Evolutionary conservation across 352 stramenopile genomes (phyloP).

Genomic region (Phytophthora capsici): DNA sequence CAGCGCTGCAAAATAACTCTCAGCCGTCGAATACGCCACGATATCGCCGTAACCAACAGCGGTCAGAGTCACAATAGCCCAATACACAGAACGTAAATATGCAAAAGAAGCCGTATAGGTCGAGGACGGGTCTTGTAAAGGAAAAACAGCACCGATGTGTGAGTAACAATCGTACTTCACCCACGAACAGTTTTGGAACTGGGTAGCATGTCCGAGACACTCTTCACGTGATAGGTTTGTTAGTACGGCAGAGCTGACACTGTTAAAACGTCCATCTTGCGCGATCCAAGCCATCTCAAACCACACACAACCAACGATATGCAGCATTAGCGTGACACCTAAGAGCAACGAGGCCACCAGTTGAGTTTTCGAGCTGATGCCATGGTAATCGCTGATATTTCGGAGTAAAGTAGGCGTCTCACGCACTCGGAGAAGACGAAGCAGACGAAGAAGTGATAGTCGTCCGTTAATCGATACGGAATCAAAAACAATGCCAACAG

Average conservation of each 20-base stretch:
- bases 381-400: conserved; percentile 60
- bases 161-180: conserved; percentile 75
- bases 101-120: conserved; percentile 64
- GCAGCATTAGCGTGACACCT: conserved; percentile 59
- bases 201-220: conserved; percentile 63
- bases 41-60: conserved; percentile 84
- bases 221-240: conserved; percentile 21
- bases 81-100: conserved; percentile 79
- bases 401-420: conserved; percentile 49
- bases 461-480: conserved; percentile 39
- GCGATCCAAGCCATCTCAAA: conserved; percentile 64
- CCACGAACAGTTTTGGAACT: conserved; percentile 74
- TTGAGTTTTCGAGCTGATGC: conserved; percentile 67
- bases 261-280: conserved; percentile 2
- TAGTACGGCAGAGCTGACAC: neutral
- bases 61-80: conserved; percentile 76
- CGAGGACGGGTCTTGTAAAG: conserved; percentile 44
- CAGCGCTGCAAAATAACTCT: conserved; percentile 74
- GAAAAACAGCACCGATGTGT: conserved; percentile 56
- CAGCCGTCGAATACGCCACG: conserved; percentile 71
- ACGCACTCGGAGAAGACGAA: conserved; percentile 58
- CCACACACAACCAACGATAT: conserved; percentile 71
- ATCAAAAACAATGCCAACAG: conserved; percentile 59
- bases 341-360: conserved; percentile 56
- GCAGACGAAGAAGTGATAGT: conserved; percentile 55